Conservation (phyloP, 108 stramenopile species). For the Ochromonas danica region DNA sequence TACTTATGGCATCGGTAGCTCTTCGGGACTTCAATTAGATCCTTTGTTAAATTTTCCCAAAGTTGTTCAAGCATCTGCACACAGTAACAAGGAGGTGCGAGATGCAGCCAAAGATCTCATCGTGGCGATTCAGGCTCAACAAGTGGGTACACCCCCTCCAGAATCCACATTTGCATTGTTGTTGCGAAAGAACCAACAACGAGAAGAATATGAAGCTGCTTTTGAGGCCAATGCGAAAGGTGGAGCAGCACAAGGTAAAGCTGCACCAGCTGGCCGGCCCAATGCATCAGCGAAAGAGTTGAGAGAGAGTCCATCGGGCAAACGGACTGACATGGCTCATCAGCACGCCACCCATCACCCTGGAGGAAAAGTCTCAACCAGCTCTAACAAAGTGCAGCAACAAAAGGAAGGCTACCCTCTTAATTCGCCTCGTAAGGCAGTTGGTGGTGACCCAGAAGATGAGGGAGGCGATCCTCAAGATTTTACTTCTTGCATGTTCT, state of each 20-base stretch:
- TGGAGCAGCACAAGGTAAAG: background rate
- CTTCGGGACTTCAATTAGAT: slow-evolving; percentile 36
- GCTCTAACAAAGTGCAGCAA: background rate
- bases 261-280: background rate
- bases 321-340: background rate
- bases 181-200: slow-evolving; percentile 43
- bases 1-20: slow-evolving; percentile 43
- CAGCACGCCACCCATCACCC: slow-evolving; percentile 22
- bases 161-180: slow-evolving; percentile 35
- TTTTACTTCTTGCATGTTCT: slow-evolving; percentile 50
- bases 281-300: background rate
- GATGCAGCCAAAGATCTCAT: slow-evolving; percentile 50
- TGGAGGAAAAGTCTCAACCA: background rate
- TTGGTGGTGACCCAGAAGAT: background rate
- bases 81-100: slow-evolving; percentile 52
- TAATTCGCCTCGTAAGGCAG: background rate
- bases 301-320: background rate
- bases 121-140: slow-evolving; percentile 45
- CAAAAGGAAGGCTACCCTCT: background rate
- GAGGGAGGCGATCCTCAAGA: background rate
- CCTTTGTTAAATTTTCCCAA: slow-evolving; percentile 44
- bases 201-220: slow-evolving; percentile 52
- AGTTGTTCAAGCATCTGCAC: slow-evolving; percentile 37
- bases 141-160: slow-evolving; percentile 37
- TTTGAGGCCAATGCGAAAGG: slow-evolving; percentile 24